phyloP scores from a whole-genome alignment of 2,329 filamentous ascomycete species.

The Fusarium ambrosium region DNA sequence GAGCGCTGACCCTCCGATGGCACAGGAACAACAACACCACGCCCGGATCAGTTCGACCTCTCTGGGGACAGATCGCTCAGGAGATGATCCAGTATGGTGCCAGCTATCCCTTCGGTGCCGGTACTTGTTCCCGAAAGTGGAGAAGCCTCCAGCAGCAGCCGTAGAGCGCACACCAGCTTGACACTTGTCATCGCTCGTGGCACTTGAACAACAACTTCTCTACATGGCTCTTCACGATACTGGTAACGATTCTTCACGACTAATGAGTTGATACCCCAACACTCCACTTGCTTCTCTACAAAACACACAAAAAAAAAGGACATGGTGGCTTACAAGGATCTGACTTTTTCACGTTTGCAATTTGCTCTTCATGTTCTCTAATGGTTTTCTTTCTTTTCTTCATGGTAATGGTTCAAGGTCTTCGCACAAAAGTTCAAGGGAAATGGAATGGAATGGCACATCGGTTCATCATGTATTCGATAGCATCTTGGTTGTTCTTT shows the following conservation, averaged over 20 bases:
- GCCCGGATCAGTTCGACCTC: constrained; percentile 42
- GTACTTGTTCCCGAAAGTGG: constrained; percentile 72
- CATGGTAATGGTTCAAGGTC: background rate
- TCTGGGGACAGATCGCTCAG: constrained; percentile 68
- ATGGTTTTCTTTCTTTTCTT: background rate
- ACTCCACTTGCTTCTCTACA: background rate
- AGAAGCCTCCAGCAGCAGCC: constrained; percentile 42
- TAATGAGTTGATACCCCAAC: constrained; percentile 2
- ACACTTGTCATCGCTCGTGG: too few species aligned
- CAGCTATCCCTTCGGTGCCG: constrained; percentile 70
- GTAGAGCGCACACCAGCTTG: too few species aligned
- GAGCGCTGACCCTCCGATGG: constrained; percentile 1
- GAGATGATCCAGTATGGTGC: constrained; percentile 64
- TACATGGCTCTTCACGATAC: background rate
- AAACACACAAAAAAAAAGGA: background rate
- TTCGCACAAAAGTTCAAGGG: background rate
- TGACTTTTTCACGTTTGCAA: background rate
- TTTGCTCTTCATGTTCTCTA: background rate
- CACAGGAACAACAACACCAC: background rate
- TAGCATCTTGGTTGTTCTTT: background rate
- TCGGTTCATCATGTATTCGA: background rate
- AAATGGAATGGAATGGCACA: background rate
- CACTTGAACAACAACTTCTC: background rate
- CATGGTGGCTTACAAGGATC: background rate
- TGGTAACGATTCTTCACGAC: background rate